A percentile compares a stretch with the other conserved stretches of the same genome.
These are phyloP conservation scores for Endocalyx cinctus DNA, from an alignment of 2,329 filamentous ascomycete species.

Conservation along the genomic window DNA sequence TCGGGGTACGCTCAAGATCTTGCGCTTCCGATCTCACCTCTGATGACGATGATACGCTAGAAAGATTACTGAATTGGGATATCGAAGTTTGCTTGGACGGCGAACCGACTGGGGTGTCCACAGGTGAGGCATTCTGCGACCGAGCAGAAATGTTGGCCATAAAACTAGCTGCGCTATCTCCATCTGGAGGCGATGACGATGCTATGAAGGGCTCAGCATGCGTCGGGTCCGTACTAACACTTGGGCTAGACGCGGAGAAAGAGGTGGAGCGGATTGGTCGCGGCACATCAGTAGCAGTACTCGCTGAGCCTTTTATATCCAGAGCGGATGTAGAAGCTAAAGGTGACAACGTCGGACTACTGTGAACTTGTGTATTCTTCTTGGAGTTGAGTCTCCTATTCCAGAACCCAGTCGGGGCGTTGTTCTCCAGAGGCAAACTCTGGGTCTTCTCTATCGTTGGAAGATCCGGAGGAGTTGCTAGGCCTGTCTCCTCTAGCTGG, in stretches of 20 bases:
- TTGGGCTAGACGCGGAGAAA: slow-evolving; percentile 59
- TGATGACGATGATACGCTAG: slow-evolving; percentile 19
- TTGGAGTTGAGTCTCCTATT: slow-evolving; percentile 42
- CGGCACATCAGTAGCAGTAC: slow-evolving; percentile 40
- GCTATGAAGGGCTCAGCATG: slow-evolving; percentile 61
- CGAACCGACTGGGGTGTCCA: slow-evolving; percentile 19
- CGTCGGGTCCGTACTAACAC: slow-evolving; percentile 62
- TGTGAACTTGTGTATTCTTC: slow-evolving; percentile 24
- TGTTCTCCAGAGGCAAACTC: slow-evolving; percentile 42
- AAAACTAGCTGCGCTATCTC: slow-evolving; percentile 54
- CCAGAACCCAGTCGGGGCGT: slow-evolving; percentile 40
- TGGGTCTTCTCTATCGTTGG: slow-evolving; percentile 53
- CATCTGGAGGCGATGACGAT: slow-evolving; percentile 51
- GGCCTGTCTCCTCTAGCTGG: slow-evolving; percentile 36
- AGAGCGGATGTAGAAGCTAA: slow-evolving; percentile 44
- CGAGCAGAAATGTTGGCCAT: slow-evolving; percentile 47
- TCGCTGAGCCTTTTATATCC: slow-evolving; percentile 39
- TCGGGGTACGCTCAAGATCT: slow-evolving; percentile 16
- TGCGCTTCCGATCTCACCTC: slow-evolving; percentile 16
- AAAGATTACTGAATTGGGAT: slow-evolving; percentile 8
- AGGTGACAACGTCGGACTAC: slow-evolving; percentile 18
- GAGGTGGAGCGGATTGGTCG: slow-evolving; percentile 57
- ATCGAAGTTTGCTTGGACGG: slow-evolving; percentile 19
- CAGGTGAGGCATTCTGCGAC: slow-evolving; percentile 41
- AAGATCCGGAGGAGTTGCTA: slow-evolving; percentile 31